Conservation (phyloP, 805 yeast species). For the Scheffersomyces amazonensis region DNA sequence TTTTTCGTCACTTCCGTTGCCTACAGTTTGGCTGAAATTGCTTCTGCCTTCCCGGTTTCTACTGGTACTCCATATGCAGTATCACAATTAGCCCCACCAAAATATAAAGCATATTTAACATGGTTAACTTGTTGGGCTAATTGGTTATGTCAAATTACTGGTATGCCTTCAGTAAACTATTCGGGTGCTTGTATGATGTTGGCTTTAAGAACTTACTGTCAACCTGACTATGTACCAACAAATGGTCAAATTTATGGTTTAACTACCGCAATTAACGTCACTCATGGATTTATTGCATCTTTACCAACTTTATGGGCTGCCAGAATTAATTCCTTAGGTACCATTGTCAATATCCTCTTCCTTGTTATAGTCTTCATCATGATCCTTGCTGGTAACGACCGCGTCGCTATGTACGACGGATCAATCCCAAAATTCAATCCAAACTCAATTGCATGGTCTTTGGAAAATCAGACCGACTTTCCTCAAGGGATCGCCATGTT, state of each 20-base stretch:
- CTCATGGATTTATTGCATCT: slow-evolving; percentile 47
- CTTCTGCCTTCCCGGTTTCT: slow-evolving; percentile 64
- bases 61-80: slow-evolving; percentile 73
- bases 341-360: slow-evolving; percentile 47
- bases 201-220: slow-evolving; percentile 44
- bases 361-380: slow-evolving; percentile 51
- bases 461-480: slow-evolving; percentile 58
- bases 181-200: slow-evolving; percentile 56
- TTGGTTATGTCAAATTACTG: slow-evolving; percentile 63
- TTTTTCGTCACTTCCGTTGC: slow-evolving; percentile 57
- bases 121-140: slow-evolving; percentile 67
- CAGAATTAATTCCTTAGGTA: slow-evolving; percentile 47
- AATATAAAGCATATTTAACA: slow-evolving; percentile 49
- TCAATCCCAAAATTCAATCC: slow-evolving; percentile 45
- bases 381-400: slow-evolving; percentile 51
- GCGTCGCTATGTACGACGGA: slow-evolving; percentile 20
- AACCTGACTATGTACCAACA: slow-evolving; percentile 37
- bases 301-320: slow-evolving; percentile 56
- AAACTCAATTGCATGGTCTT: slow-evolving; percentile 50
- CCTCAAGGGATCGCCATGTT: slow-evolving; percentile 60
- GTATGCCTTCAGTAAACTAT: slow-evolving; percentile 59
- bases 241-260: slow-evolving; percentile 52
- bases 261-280: slow-evolving; percentile 48
- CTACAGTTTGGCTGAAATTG: slow-evolving; percentile 60
- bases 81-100: slow-evolving; percentile 57